Percentiles rank a stretch among this genome's conserved stretches.
Conservation (phyloP, 2,329 filamentous ascomycete species). For the Anisogramma anomala region DNA sequence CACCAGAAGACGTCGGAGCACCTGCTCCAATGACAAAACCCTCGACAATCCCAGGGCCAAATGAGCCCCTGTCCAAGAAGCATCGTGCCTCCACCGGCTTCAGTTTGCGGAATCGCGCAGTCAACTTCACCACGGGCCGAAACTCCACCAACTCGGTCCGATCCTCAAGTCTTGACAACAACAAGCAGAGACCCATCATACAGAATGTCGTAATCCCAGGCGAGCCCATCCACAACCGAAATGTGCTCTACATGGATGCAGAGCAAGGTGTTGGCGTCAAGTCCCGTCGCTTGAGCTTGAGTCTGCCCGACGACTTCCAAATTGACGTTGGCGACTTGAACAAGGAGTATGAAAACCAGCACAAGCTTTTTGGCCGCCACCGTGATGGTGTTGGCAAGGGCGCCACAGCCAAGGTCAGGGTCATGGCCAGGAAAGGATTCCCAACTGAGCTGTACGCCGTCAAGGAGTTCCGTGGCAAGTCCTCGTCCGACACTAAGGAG, state of each 20-base stretch:
- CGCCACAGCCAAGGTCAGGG: constrained; percentile 67
- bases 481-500: constrained; percentile 53
- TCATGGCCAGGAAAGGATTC: constrained; percentile 63
- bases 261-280: constrained; percentile 65
- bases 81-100: constrained; percentile 40
- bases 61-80: constrained; percentile 40
- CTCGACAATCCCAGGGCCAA: no score
- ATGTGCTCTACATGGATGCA: constrained; percentile 36
- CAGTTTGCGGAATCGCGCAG: constrained; percentile 33
- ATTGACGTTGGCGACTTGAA: constrained; percentile 59
- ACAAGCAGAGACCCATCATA: constrained; percentile 20
- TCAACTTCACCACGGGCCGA: constrained; percentile 32
- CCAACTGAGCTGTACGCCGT: constrained; percentile 63
- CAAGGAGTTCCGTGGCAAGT: constrained; percentile 74
- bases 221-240: constrained; percentile 16
- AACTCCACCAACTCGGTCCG: constrained; percentile 22
- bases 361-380: constrained; percentile 58
- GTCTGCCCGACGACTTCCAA: constrained; percentile 60
- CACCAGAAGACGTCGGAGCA: constrained; percentile 27
- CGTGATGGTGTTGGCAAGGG: constrained; percentile 71
- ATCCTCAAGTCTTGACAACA: constrained; percentile 39
- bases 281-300: constrained; percentile 64
- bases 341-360: constrained; percentile 58
- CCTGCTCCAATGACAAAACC: constrained; percentile 15
- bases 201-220: constrained; percentile 19